phyloP scores from a whole-genome alignment of 192 early-diverging fungal species.

The Coemansia sp. region DNA sequence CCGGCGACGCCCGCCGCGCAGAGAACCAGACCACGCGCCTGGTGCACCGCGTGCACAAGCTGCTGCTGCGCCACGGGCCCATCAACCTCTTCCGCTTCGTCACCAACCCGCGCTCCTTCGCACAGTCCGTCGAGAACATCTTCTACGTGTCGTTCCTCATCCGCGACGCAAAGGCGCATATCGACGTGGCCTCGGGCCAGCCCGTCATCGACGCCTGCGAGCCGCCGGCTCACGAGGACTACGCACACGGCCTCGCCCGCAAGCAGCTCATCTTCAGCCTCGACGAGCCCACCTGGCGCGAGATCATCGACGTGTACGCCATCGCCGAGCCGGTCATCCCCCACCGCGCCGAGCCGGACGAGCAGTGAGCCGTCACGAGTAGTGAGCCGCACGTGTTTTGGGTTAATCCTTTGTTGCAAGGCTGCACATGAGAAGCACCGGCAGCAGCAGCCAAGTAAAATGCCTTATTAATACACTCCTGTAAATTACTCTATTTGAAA shows the following conservation, averaged over 20 bases:
- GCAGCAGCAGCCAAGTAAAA: too few relatives aligned
- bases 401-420: too few relatives aligned
- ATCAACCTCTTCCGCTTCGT: constrained; percentile 83
- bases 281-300: constrained; percentile 65
- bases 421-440: too few relatives aligned
- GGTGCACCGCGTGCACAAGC: constrained; percentile 65
- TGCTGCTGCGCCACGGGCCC: constrained; percentile 57
- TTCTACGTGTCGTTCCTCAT: constrained; percentile 97
- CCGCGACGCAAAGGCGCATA: constrained; percentile 73
- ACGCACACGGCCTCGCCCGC: constrained; percentile 62
- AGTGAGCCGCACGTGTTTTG: too few relatives aligned
- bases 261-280: constrained; percentile 79
- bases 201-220: constrained; percentile 64
- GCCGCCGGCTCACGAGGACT: constrained; percentile 68
- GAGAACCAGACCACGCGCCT: constrained; percentile 86
- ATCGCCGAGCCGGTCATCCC: constrained; percentile 66
- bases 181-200: constrained; percentile 70
- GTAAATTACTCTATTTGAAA: too few relatives aligned
- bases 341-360: too few relatives aligned
- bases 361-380: too few relatives aligned
- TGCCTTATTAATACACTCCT: too few relatives aligned
- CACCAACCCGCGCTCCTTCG: constrained; percentile 85
- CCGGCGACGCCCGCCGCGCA: constrained; percentile 70
- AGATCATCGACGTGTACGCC: constrained; percentile 63
- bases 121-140: constrained; percentile 94